phyloP scores from a whole-genome alignment of 345 rosid genomes.

The Lagerstroemia speciosa region DNA sequence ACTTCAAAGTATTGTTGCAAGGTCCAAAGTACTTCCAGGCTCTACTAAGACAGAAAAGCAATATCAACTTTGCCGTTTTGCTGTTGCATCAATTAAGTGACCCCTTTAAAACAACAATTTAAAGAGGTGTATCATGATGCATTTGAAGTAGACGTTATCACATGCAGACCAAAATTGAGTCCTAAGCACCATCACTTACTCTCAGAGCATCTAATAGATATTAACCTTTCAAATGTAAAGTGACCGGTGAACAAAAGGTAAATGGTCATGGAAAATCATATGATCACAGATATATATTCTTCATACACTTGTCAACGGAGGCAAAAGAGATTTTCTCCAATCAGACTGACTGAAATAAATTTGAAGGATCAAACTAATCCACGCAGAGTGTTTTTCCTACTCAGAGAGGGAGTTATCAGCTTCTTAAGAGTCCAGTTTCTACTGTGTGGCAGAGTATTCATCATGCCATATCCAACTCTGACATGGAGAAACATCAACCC shows the following conservation, averaged over 20 bases:
- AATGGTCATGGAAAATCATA: background rate
- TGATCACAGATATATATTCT: background rate
- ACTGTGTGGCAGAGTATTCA: too few relatives aligned
- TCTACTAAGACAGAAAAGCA: slow-evolving; percentile 48
- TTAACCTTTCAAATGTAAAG: background rate
- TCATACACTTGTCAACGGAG: background rate
- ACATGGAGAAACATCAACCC: too few relatives aligned
- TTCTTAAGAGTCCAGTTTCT: too few relatives aligned
- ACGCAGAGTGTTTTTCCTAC: background rate
- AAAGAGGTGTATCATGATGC: slow-evolving; percentile 86
- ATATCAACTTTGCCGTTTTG: slow-evolving; percentile 45
- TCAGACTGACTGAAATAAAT: background rate
- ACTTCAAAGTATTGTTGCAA: slow-evolving; percentile 39
- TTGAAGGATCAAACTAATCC: background rate
- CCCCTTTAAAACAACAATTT: slow-evolving; percentile 60
- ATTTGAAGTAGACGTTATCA: background rate
- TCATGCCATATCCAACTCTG: too few relatives aligned
- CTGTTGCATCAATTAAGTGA: slow-evolving; percentile 79
- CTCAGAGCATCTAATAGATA: background rate
- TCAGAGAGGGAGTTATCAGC: too few relatives aligned
- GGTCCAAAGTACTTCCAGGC: slow-evolving; percentile 32
- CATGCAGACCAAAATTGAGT: background rate
- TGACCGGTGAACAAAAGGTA: background rate
- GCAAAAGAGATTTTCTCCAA: background rate
- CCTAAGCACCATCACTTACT: background rate